These are phyloP conservation scores for Penicillium sp. DNA, from an alignment of 2,329 filamentous ascomycete species.

Conservation along the genomic window DNA sequence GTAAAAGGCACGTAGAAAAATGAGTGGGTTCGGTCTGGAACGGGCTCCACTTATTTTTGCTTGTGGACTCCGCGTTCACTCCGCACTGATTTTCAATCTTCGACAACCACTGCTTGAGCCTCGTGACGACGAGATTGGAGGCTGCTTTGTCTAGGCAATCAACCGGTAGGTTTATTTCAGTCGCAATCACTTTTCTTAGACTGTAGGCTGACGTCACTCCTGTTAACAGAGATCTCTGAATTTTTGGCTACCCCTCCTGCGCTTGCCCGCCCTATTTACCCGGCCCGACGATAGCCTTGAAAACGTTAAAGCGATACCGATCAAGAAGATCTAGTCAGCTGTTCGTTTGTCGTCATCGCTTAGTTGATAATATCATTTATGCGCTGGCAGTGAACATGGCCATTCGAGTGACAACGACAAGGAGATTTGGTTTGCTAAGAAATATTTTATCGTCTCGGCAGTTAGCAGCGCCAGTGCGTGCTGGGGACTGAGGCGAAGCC, in stretches of 20 bases:
- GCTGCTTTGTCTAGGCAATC: neutral
- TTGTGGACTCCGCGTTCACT: constrained; percentile 12
- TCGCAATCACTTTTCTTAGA: neutral
- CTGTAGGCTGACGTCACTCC: constrained; percentile 7
- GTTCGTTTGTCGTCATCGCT: neutral
- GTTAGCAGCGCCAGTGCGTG: constrained; percentile 10
- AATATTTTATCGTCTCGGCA: constrained; percentile 10
- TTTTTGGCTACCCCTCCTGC: constrained; percentile 11
- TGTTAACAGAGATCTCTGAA: constrained; percentile 3
- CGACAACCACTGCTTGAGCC: neutral
- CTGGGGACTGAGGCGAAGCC: constrained; percentile 18
- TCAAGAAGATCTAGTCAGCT: neutral
- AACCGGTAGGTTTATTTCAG: neutral
- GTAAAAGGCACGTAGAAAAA: neutral
- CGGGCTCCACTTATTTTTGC: constrained; percentile 10
- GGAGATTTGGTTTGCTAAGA: constrained; percentile 17
- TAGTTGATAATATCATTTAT: neutral
- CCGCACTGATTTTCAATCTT: neutral
- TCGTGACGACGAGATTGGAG: neutral
- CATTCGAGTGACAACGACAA: constrained; percentile 16
- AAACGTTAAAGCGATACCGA: neutral
- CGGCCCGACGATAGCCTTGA: constrained; percentile 1
- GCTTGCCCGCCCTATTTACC: neutral
- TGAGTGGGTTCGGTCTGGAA: neutral
- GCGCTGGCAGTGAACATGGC: constrained; percentile 22